phyloP scores from a whole-genome alignment of 345 rosid species.

The Psidium guajava region DNA sequence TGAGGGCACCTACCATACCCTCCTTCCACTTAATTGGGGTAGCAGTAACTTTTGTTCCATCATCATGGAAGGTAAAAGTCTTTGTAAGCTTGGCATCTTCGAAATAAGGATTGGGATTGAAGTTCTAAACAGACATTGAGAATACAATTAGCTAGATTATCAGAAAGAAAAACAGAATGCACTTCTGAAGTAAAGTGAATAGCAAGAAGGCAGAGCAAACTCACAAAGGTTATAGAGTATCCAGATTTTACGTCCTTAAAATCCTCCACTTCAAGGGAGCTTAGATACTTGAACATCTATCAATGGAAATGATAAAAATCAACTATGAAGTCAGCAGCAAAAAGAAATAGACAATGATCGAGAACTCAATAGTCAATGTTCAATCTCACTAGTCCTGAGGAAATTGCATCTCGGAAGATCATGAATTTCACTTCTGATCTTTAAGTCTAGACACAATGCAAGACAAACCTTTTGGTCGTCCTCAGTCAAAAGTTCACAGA shows the following conservation, averaged over 20 bases:
- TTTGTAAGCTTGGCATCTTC: constrained; percentile 78
- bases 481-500: constrained; percentile 63
- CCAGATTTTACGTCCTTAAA: constrained; percentile 89
- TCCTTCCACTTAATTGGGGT: constrained; percentile 90
- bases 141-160: background rate
- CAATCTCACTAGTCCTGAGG: background rate
- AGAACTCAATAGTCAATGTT: background rate
- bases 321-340: background rate
- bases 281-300: constrained; percentile 67
- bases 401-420: background rate
- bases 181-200: background rate
- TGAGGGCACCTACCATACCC: constrained; percentile 45
- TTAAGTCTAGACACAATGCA: background rate
- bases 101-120: constrained; percentile 64
- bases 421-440: background rate
- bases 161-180: background rate
- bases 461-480: constrained; percentile 82
- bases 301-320: background rate
- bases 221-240: constrained; percentile 76
- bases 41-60: constrained; percentile 55
- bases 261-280: constrained; percentile 78
- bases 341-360: background rate
- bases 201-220: constrained; percentile 7
- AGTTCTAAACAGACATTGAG: constrained; percentile 37
- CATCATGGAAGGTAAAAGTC: constrained; percentile 77